Evolutionary conservation across 2,329 filamentous ascomycete species (phyloP).

Genomic region (Malbranchea zuffiana): DNA sequence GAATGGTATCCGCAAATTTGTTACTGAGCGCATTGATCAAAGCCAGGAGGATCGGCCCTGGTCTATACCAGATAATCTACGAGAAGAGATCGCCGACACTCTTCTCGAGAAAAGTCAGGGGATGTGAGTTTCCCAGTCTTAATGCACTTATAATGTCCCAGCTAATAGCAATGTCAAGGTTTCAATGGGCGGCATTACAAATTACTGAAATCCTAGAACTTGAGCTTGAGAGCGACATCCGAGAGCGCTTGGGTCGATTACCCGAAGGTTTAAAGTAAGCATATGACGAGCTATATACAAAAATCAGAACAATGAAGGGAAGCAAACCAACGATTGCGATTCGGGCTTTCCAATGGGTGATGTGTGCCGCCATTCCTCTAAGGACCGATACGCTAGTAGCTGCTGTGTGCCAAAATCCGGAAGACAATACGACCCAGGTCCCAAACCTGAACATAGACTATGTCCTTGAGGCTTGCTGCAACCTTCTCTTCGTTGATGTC

Average conservation of each 20-base stretch:
- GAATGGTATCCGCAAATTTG: constrained; percentile 22
- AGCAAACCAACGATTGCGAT: constrained; percentile 12
- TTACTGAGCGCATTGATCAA: constrained; percentile 17
- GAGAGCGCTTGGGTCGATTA: constrained; percentile 21
- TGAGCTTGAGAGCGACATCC: constrained; percentile 16
- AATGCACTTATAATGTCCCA: neutral
- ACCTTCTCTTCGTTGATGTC: constrained; percentile 19
- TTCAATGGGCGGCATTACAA: constrained; percentile 26
- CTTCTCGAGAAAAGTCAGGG: constrained; percentile 19
- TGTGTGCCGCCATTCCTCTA: constrained; percentile 16
- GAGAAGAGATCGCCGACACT: constrained; percentile 17
- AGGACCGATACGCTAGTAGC: constrained; percentile 10
- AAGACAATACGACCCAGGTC: constrained; percentile 7
- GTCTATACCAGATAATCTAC: constrained; percentile 14
- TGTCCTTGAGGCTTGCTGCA: constrained; percentile 17
- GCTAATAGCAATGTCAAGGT: constrained; percentile 18
- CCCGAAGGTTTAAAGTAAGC: constrained; percentile 20
- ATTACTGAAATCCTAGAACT: constrained; percentile 20
- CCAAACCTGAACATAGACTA: constrained; percentile 13
- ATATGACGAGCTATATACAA: constrained; percentile 23
- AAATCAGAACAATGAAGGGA: constrained; percentile 13
- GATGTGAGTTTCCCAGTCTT: constrained; percentile 20
- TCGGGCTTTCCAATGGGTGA: constrained; percentile 21
- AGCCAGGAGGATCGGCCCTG: constrained; percentile 12
- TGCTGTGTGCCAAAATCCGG: constrained; percentile 14